Base-by-base conservation (phyloP, 2,329 filamentous ascomycete species). In the Curvularia verruculosa region DNA sequence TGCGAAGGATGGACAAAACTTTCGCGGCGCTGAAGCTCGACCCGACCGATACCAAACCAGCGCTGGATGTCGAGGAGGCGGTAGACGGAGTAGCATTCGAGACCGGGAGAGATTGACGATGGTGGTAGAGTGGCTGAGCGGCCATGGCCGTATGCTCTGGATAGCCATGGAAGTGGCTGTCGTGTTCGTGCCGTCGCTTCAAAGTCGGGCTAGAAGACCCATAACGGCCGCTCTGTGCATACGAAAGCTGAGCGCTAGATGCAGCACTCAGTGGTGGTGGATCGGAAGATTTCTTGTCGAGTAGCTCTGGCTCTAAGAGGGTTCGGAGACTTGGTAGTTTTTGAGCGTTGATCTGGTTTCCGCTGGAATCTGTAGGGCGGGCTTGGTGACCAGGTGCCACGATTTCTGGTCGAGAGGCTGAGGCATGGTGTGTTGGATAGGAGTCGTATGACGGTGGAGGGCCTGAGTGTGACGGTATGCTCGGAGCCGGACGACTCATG, bases 401-500 rank as follows among this genome's bases (percentile, higher is more conserved):
- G 39, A 69, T 60, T 21, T 75, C 67, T 51, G 69, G 63, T 49
- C 65, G 69, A 49, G 71, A 70, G 8, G 65, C 59, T 52, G 66
- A 63, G 52, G 64, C 67, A 61, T 58, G 65, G 47, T 67, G 56
- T 54, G 62, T 59, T 56, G 70, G 64, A 56, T 73, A 74, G 29
- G 68, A 59, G 56, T 54, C 65, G 63, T 73, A 71, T 41, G 68
- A 68, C 10, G 65, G 56, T 36, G 68, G 64, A 64, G 70, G 70
- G 28, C 68, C 70, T 60, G 68, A 67, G 90, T 92, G 96, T 69
- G 91, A 90, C 1, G 92, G 91, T 72, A 96, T 96, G 53, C 96
- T 92, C 6, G 28, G 10, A 1, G 83, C 83, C 74, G 96, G 89
- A 21, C 91, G 92, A 69, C 96, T 91, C 65, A 96, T 92, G 39